Base-by-base conservation (phyloP, 306 rosid species). In the Psophocarpus tetragonolobus region DNA sequence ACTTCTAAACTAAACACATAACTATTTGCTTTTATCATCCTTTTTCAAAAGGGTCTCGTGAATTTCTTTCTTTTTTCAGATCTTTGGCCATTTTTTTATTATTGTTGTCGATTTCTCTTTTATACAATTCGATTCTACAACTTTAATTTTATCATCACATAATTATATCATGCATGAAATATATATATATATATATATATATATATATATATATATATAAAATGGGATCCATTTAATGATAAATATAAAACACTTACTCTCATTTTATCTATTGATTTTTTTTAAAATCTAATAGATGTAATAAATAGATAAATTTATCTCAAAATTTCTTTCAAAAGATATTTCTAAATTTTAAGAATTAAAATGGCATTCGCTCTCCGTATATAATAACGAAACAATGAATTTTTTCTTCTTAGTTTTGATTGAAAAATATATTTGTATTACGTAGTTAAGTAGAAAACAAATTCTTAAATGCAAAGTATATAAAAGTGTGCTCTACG, bases 41-140 rank as follows among this genome's bases (percentile, higher is more conserved):
- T 57, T 73, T 73, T 51, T 10, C 15, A 23, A 75, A 72, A 71
- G 68, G 5, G 32, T 39, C 32, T 73, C 50, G 30, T 60, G 65
- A 74, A 74, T 53, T 60, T 71, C 75, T 53, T 63, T 74, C 68
- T 47, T 57, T 74, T 54, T 2, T 30, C 24, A 63, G 53, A 5
- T 56, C 29, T 7, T 72, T 10, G 57, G 36, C 71, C 42, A 2
- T 8, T 47, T 68, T 67, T 17, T 57, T 23, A n/a, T n/a, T n/a
- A n/a, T 30, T 44, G 23, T 61, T 17, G 35, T 44, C 23, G n/a
- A n/a, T n/a, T 44, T 61, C 11, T 44, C 69, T 26, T n/a, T n/a
- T n/a, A n/a, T 44, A 10, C 30, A 41, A 29, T 39, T 58, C 71
- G 30, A 6, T 21, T 29, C 6, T 20, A 26, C 61, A 18, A 41